Evolutionary conservation across 164 flowering plant species (phyloP), one percentile per base, ranked within the genome.

Genomic region (Litsea cubeba): DNA sequence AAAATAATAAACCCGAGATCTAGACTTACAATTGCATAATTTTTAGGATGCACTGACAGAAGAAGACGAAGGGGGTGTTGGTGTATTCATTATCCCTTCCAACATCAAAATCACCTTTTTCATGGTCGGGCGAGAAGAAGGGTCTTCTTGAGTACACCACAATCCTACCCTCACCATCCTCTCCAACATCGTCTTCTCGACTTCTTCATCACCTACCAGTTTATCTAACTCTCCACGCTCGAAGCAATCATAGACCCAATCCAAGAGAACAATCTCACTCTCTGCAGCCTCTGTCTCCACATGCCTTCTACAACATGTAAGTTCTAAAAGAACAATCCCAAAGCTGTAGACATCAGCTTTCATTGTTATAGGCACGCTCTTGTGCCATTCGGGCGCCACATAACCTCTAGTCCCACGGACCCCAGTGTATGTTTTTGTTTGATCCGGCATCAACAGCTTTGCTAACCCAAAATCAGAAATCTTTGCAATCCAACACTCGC

Each of bases 381-480:
- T 73, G 64, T 77, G 75, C 84, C 86, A 82, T 54, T 84, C 86
- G 0, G 86, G 86, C n/a, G 86, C 84, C 22, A 80, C 77, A 62
- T 84, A 84, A 24, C 87, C 87, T 68, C 72, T 78, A 3, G 85
- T 84, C 28, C 87, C 84, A 76, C 83, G 64, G 28, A 80, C 67
- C 3, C 63, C 81, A 7, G 84, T 80, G 8, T 46, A 64, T 18
- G 82, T 80, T 6, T 35, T 60, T 15, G 75, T 76, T 46, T 76
- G 77, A 32, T 74, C 82, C 14, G 50, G 51, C 73, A 65, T 80
- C 49, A 80, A 24, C 15, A 76, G 62, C 62, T 80, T 80, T 66
- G 82, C 72, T 32, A 80, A 54, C n/a, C 82, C 80, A 67, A 80
- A 80, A 32, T 80, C 82, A 3, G 78, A 30, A 12, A 80, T 71